Evolutionary conservation across 2,329 filamentous ascomycete genomes (phyloP), one percentile per base, ranked within the genome.

Genomic region (Verruconis gallopava): DNA sequence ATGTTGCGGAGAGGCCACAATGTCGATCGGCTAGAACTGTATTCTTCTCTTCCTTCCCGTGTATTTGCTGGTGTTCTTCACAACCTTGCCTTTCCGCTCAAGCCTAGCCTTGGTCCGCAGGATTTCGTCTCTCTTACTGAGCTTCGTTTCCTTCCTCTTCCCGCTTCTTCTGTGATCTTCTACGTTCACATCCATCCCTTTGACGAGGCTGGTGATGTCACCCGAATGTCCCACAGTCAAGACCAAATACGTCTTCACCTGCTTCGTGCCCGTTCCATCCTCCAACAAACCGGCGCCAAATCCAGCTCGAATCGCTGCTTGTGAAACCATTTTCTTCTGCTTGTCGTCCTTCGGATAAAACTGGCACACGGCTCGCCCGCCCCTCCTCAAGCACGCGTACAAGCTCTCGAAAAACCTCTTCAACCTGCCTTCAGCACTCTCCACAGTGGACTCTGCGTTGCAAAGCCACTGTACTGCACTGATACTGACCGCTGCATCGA

Each of bases 391-490:
- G 46, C 78, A 79, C 0, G 85, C 82, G 62, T 96, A 98, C 2
- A 98, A 64, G 0, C 86, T 85, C 53, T 93, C 85, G 61, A 98
- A 98, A 57, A 98, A 98, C 35, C 89, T 71, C 3, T 75, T 73
- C 19, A 98, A 63, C 4, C 91, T 69, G 0, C 82, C 85, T 20
- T 81, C 74, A 1, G 86, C 82, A 1, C 75, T 83, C 0, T 91
- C 88, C 38, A 93, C 85, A 55, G 77, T 84, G 46, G 75, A 83
- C 60, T 96, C 91, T 32, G 89, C 91, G 60, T 94, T 96, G 62
- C 91, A 98, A 21, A 98, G 71, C 91, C 91, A 98, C 62, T 98
- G 91, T n/a, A 98, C 82, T 1, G 91, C 91, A 51, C 78, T 85
- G 57, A 98, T 96, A 55, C 79, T 86, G 52, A 98, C 86, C 17